A percentile compares a stretch with the other conserved stretches of the same genome.
phyloP scores from a whole-genome alignment of 495 filamentous ascomycete species.

The Saxophila tyrrhenica region DNA sequence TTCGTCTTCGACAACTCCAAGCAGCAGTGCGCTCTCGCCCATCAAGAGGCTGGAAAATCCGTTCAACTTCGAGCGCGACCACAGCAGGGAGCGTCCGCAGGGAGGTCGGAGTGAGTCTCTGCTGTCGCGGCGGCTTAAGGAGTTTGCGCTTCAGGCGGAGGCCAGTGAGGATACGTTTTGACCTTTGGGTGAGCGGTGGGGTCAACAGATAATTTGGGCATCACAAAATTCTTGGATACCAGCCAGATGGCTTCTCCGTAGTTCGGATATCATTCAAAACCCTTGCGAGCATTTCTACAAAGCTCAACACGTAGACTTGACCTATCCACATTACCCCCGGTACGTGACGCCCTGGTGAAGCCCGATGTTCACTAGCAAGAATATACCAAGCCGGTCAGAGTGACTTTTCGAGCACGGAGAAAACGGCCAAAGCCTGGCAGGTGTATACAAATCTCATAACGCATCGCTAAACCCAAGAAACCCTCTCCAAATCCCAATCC shows the following conservation, averaged over 20 bases:
- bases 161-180: slow-evolving; percentile 37
- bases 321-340: too few relatives aligned
- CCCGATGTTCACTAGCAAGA: too few relatives aligned
- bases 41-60: slow-evolving; percentile 47
- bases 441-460: not conserved
- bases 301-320: too few relatives aligned
- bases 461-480: not conserved
- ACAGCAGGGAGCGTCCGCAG: slow-evolving; percentile 54
- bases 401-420: too few relatives aligned
- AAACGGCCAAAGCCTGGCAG: too few relatives aligned
- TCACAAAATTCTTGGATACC: too few relatives aligned
- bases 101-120: slow-evolving; percentile 20
- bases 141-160: slow-evolving; percentile 23
- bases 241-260: too few relatives aligned
- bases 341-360: too few relatives aligned
- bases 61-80: slow-evolving; percentile 30
- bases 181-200: too few relatives aligned
- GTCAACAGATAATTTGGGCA: too few relatives aligned
- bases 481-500: not conserved
- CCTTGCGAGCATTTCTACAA: too few relatives aligned
- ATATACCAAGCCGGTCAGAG: too few relatives aligned
- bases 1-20: slow-evolving; percentile 20
- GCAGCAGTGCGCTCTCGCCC: not conserved
- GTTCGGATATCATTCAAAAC: not conserved
- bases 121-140: slow-evolving; percentile 25